A percentile compares a stretch with the other conserved stretches of the same genome.
Conservation (phyloP, 805 yeast species). For the Komagataella ulmi region DNA sequence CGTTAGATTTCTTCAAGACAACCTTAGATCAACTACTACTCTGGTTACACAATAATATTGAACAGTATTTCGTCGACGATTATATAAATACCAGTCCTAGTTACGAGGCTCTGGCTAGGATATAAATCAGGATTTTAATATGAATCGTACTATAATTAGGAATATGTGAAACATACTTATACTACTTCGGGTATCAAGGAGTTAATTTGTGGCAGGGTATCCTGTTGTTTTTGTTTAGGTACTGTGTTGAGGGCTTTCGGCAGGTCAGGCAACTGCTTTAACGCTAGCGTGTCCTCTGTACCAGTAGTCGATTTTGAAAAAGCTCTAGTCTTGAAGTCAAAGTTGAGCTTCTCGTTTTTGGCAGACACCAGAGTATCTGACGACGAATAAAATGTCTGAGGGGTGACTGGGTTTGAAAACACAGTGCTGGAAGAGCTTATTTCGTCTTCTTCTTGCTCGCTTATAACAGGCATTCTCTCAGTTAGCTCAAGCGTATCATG, state of each 20-base stretch:
- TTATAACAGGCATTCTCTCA: neutral
- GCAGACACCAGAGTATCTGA: neutral
- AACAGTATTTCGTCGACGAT: slow-evolving; percentile 19
- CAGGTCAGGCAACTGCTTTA: neutral
- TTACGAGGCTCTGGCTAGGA: slow-evolving; percentile 23
- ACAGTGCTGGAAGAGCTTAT: neutral
- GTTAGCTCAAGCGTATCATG: slow-evolving; percentile 17
- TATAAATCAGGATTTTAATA: neutral
- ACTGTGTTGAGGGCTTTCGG: neutral
- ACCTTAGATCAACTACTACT: slow-evolving; percentile 41
- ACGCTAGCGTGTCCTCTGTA: neutral
- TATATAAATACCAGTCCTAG: slow-evolving; percentile 40
- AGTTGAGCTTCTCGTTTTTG: neutral
- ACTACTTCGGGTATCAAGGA: neutral
- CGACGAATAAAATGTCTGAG: neutral
- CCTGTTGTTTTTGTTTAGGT: neutral
- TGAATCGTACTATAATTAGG: neutral
- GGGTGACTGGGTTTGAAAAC: neutral
- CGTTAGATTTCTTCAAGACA: slow-evolving; percentile 38
- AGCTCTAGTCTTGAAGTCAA: neutral
- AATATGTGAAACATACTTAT: neutral
- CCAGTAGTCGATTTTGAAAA: neutral
- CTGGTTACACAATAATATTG: slow-evolving; percentile 33
- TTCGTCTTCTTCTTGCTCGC: neutral
- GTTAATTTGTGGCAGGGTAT: neutral